These are phyloP conservation scores for Fagus crenata DNA, from an alignment of 306 rosid species.

Conservation along the genomic window DNA sequence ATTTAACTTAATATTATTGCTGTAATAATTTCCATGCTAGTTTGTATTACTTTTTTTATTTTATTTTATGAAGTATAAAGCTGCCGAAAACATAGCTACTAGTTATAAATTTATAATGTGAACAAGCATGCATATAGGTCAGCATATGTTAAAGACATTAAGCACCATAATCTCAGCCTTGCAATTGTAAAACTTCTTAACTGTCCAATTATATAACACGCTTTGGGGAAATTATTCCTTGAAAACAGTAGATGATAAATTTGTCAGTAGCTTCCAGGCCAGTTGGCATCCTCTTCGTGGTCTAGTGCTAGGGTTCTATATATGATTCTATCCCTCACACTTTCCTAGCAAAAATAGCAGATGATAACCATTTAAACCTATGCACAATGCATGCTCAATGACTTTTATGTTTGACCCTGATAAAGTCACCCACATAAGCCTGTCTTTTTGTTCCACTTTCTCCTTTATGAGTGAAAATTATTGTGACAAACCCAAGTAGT, in stretches of 20 bases:
- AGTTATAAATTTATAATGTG: neutral
- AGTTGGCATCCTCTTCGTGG: no score
- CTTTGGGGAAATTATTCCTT: no score
- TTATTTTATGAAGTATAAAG: neutral
- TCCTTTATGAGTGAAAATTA: slow-evolving; percentile 39
- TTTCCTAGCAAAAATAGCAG: neutral
- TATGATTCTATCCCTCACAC: no score
- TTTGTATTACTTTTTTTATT: no score
- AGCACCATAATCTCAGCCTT: no score
- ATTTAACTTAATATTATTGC: no score
- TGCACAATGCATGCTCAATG: slow-evolving; percentile 34
- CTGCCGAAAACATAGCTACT: neutral
- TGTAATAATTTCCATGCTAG: no score
- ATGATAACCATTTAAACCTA: slow-evolving; percentile 36
- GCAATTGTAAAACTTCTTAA: no score
- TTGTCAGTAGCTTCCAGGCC: neutral
- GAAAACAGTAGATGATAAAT: slow-evolving; percentile 21
- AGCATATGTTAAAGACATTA: no score
- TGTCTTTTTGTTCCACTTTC: slow-evolving; percentile 64
- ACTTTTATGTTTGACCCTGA: slow-evolving; percentile 66
- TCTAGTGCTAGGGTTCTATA: no score
- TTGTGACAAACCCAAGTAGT: slow-evolving; percentile 41
- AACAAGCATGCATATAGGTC: neutral
- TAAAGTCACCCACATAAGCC: slow-evolving; percentile 52
- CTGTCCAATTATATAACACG: no score